A percentile compares a stretch with the other conserved stretches of the same genome.
phyloP scores from a whole-genome alignment of 2,329 filamentous ascomycete genomes.

The Trichophaea hybrida region DNA sequence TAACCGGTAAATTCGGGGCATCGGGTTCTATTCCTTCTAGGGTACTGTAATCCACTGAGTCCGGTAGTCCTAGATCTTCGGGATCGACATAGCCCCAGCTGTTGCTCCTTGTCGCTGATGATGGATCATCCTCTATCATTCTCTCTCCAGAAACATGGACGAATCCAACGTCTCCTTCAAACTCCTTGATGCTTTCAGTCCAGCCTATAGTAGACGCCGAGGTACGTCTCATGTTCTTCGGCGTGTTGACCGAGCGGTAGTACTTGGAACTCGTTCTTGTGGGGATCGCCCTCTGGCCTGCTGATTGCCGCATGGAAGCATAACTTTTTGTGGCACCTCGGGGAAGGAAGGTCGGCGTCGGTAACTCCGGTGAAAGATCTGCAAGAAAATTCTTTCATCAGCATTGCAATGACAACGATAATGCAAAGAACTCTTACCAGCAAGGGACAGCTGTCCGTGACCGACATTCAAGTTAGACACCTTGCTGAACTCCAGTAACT shows the following conservation, averaged over 20 bases:
- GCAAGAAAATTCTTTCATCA: background rate
- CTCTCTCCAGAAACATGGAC: background rate
- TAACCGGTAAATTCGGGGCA: background rate
- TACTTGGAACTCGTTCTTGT: background rate
- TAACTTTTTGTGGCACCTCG: background rate
- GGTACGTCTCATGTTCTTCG: background rate
- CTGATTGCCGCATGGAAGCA: background rate
- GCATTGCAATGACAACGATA: background rate
- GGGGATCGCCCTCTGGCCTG: background rate
- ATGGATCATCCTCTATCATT: background rate
- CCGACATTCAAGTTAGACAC: background rate
- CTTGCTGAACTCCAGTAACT: constrained; percentile 1
- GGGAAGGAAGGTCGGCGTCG: background rate
- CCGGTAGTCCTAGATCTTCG: background rate
- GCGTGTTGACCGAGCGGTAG: background rate
- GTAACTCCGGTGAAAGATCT: background rate
- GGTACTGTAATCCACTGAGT: background rate
- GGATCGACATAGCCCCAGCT: background rate
- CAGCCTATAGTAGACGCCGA: background rate
- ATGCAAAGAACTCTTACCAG: background rate
- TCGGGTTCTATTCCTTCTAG: background rate
- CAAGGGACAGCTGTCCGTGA: background rate
- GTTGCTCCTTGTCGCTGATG: background rate
- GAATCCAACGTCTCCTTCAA: background rate
- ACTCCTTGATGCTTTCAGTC: background rate